Conservation (phyloP, 352 stramenopile species). For the Phytophthora pluvialis region DNA sequence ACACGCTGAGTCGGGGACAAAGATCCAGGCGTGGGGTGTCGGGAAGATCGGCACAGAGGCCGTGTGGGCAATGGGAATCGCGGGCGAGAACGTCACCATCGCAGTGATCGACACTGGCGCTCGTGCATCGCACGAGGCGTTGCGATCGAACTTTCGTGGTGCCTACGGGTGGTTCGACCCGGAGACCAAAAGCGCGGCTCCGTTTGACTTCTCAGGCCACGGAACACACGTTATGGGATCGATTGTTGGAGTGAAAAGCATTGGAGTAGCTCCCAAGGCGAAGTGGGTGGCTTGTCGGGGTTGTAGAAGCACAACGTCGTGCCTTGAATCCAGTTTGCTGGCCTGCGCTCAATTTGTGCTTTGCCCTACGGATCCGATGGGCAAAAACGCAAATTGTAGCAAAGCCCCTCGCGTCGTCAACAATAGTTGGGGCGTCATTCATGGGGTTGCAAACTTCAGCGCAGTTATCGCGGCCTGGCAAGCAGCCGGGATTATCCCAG, state of each 20-base stretch:
- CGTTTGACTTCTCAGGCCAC: slow-evolving; percentile 37
- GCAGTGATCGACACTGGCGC: slow-evolving; percentile 54
- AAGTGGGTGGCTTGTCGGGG: slow-evolving; percentile 37
- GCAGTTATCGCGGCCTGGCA: slow-evolving; percentile 47
- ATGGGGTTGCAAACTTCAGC: slow-evolving; percentile 33
- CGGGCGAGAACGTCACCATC: slow-evolving; percentile 38
- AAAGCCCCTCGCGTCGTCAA: slow-evolving; percentile 58
- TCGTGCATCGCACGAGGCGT: slow-evolving; percentile 40
- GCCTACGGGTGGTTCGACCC: slow-evolving; percentile 41
- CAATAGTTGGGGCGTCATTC: slow-evolving; percentile 51
- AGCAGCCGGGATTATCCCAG: slow-evolving; percentile 47
- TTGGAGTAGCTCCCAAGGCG: slow-evolving; percentile 36
- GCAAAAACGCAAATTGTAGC: slow-evolving; percentile 43
- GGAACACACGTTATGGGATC: slow-evolving; percentile 37
- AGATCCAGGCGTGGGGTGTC: slow-evolving; percentile 35
- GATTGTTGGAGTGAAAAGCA: slow-evolving; percentile 28
- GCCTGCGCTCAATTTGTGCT: slow-evolving; percentile 59
- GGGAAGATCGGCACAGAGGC: slow-evolving; percentile 42
- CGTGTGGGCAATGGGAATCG: slow-evolving; percentile 40
- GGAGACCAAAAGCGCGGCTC: slow-evolving; percentile 24
- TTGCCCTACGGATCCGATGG: slow-evolving; percentile 51
- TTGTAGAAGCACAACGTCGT: slow-evolving; percentile 26
- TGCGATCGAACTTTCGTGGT: slow-evolving; percentile 32
- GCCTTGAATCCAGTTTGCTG: slow-evolving; percentile 45
- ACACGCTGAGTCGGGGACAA: slow-evolving; percentile 12